phyloP scores from a whole-genome alignment of 176 grass and related monocot genomes.

The barley (Hordeum vulgare) region DNA sequence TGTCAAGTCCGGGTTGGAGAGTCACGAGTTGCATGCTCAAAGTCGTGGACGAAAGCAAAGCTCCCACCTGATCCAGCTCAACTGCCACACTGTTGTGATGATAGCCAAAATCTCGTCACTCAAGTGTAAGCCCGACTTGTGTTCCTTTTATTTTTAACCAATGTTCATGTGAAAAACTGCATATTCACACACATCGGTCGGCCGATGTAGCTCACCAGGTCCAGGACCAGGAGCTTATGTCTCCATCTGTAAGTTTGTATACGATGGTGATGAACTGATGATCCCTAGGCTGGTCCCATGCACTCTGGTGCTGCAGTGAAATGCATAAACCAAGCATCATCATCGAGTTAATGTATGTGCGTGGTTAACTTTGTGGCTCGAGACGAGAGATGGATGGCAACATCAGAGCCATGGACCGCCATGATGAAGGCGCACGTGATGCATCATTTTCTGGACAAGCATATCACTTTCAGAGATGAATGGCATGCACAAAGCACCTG shows the following conservation, averaged over 20 bases:
- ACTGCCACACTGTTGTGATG: background rate
- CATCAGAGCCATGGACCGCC: slow-evolving; percentile 17
- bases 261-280: no score
- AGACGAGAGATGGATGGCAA: slow-evolving; percentile 1
- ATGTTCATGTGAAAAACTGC: background rate
- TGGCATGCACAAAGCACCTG: background rate
- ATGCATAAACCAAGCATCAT: background rate
- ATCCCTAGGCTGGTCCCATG: background rate
- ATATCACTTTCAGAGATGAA: slow-evolving; percentile 33
- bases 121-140: background rate
- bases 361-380: slow-evolving; percentile 2
- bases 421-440: slow-evolving; percentile 18
- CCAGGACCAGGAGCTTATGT: background rate
- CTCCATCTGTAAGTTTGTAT: background rate
- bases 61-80: slow-evolving; percentile 11
- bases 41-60: slow-evolving; percentile 6
- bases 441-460: slow-evolving; percentile 19
- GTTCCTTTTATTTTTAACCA: background rate
- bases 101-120: background rate
- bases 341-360: background rate
- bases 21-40: slow-evolving; percentile 30
- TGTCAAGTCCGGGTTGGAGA: slow-evolving; percentile 12
- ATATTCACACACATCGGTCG: background rate
- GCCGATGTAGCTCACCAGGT: background rate
- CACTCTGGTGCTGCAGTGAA: slow-evolving; percentile 1